Base-by-base conservation (phyloP, 2,329 filamentous ascomycete genomes). In the Fonsecaea pugnacius region DNA sequence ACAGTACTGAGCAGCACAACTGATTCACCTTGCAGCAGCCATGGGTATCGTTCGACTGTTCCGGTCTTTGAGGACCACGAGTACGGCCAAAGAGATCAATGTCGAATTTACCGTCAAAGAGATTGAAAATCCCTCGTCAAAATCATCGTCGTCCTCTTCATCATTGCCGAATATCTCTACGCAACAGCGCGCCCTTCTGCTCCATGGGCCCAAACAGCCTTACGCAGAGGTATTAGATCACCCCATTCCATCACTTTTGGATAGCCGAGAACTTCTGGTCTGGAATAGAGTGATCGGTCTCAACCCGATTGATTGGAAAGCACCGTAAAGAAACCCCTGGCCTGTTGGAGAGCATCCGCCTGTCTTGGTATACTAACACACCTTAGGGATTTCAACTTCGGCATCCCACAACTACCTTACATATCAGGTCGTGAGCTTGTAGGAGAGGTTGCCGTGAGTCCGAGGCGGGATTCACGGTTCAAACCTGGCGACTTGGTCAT, bases 261-360 rank as follows among this genome's bases (percentile, higher is more conserved):
- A 61, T 18, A 50, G 61, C 48, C 55, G 61, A 53, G 68, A 70
- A 60, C 27, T 70, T 21, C 60, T 70, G 2, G 68, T 70, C 35
- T 60, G 61, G 16, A 67, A 62, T 32, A 52, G 50, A 33, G 60
- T 59, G 12, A 87, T 91, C 70, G 89, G 90, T 0, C 77, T 92
- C 40, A 92, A 92, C 70, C 90, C 90, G 0, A 89, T 92, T 61
- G 90, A 91, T 73, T 91, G 87, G 87, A 90, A 90, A 78, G 66
- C 66, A 56, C 66, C 66, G 63, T 65, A 64, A 60, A 62, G n/a
- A 55, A 48, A 40, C 4, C 43, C 43, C 36, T 46, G 16, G 9
- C 40, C 48, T 60, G 24, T 46, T 48, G 9, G 43, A 48, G 43
- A 4, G 6, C 3, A 10, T 12, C 9, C 16, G 43, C 18, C 1